These are phyloP conservation scores for Microdochium trichocladiopsis DNA, from an alignment of 2,329 filamentous ascomycete species.

Conservation along the genomic window DNA sequence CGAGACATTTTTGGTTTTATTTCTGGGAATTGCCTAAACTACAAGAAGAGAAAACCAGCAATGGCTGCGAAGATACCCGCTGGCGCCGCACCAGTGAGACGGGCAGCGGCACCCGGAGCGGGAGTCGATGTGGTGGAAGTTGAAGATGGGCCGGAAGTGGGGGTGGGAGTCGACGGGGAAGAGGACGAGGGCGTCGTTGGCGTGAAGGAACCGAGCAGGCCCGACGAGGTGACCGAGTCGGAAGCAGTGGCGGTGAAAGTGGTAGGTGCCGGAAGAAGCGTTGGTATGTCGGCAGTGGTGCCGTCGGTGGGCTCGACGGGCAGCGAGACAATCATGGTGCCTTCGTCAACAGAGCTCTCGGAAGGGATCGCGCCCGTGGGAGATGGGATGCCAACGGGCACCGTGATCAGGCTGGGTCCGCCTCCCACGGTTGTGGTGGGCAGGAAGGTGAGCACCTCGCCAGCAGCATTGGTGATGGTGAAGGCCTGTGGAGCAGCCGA, in stretches of 20 bases:
- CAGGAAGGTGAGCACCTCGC: not conserved
- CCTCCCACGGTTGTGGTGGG: not conserved
- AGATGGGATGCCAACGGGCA: not conserved
- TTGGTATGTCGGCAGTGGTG: too few species aligned
- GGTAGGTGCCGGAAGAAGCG: too few species aligned
- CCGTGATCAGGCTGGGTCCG: not conserved
- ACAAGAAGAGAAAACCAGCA: not conserved
- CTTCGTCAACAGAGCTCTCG: not conserved
- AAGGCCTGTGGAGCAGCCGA: not conserved
- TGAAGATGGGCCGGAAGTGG: not conserved
- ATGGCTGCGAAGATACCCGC: not conserved
- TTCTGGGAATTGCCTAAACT: too few species aligned
- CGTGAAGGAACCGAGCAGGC: not conserved
- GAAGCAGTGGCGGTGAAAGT: not conserved
- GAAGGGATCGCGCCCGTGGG: too few species aligned
- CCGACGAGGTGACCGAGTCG: too few species aligned
- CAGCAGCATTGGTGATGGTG: not conserved
- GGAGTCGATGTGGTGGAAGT: not conserved
- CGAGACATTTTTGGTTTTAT: too few species aligned
- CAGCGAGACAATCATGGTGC: not conserved
- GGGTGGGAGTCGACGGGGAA: not conserved
- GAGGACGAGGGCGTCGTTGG: not conserved
- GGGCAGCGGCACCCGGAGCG: not conserved
- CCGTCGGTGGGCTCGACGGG: not conserved
- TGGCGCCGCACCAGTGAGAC: not conserved